phyloP scores from a whole-genome alignment of 805 yeast genomes.

The Kodamaea jinghongensis region DNA sequence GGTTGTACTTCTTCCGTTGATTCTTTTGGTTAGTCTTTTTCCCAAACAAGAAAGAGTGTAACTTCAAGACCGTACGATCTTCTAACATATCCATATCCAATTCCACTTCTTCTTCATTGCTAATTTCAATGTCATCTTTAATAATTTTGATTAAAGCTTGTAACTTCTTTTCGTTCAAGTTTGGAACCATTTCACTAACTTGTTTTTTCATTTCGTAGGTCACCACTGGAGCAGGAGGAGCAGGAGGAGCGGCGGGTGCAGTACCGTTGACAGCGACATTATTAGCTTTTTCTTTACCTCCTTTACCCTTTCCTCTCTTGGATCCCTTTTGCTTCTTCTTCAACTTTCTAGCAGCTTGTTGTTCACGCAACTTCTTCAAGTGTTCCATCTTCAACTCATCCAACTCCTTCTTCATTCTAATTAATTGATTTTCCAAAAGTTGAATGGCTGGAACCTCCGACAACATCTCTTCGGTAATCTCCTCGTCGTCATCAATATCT shows the following conservation, averaged over 20 bases:
- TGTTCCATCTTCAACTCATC: slow-evolving; percentile 78
- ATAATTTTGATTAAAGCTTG: slow-evolving; percentile 83
- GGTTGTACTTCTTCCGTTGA: slow-evolving; percentile 38
- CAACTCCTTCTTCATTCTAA: slow-evolving; percentile 80
- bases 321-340: slow-evolving; percentile 38
- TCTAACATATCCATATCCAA: slow-evolving; percentile 92
- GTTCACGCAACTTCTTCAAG: slow-evolving; percentile 62
- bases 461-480: slow-evolving; percentile 49
- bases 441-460: slow-evolving; percentile 88
- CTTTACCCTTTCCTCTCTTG: slow-evolving; percentile 11
- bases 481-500: slow-evolving; percentile 50
- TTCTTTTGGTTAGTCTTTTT: slow-evolving; percentile 43
- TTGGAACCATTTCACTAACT: slow-evolving; percentile 80
- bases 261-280: slow-evolving; percentile 15
- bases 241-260: slow-evolving; percentile 18
- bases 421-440: slow-evolving; percentile 81
- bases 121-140: slow-evolving; percentile 56
- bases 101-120: slow-evolving; percentile 87
- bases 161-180: slow-evolving; percentile 73
- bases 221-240: slow-evolving; percentile 42
- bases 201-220: slow-evolving; percentile 97
- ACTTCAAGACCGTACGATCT: slow-evolving; percentile 73
- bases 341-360: slow-evolving; percentile 52
- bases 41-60: slow-evolving; percentile 73
- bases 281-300: slow-evolving; percentile 11